Base-by-base conservation (phyloP, 2,329 filamentous ascomycete species). In the Neonectria ditissima region DNA sequence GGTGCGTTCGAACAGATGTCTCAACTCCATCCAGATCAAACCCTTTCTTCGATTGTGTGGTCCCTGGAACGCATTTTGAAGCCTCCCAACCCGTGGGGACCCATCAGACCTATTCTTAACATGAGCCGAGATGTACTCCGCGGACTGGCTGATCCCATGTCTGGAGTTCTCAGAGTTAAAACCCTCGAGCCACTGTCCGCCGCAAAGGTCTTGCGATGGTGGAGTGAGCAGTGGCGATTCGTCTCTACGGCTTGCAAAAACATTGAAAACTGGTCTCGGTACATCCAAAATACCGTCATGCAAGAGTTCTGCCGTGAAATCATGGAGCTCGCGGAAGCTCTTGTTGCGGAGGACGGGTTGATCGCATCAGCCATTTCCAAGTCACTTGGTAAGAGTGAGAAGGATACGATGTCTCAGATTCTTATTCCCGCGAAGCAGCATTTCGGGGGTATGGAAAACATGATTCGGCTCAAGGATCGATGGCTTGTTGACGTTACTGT, bases 251-350 rank as follows among this genome's bases (percentile, higher is more conserved):
- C 95, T 16, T 97, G 97, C 73, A 84, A 89, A 44, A 89, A 91
- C 64, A 97, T 94, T 3, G 94, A 97, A 75, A 81, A 82, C 11
- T 99, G 96, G 96, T 93, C 93, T 67, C 82, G 87, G 14, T 86
- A 86, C 4, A 88, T 92, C 62, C 90, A 95, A 54, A 96, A 93
- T 75, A 80, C 83, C 20, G 83, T 88, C 57, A 94, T 99, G 92
- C 91, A 94, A 72, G 90, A 97, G 61, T 97, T 98, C 73, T 97
- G 94, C 75, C 90, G 96, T 69, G 93, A 97, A 75, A 92, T 92
- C 14, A 99, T 99, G 88, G 93, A 98, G 72, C 92, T 97, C 74
- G 94, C 95, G 1, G 92, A 97, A 74, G 86, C 87, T 37, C 85
- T 97, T 2, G 92, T 98, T 74, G 90, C 92, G 43, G 90, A 97